Conservation (phyloP, 108 stramenopile genomes). For the Nitzschia sp. region DNA sequence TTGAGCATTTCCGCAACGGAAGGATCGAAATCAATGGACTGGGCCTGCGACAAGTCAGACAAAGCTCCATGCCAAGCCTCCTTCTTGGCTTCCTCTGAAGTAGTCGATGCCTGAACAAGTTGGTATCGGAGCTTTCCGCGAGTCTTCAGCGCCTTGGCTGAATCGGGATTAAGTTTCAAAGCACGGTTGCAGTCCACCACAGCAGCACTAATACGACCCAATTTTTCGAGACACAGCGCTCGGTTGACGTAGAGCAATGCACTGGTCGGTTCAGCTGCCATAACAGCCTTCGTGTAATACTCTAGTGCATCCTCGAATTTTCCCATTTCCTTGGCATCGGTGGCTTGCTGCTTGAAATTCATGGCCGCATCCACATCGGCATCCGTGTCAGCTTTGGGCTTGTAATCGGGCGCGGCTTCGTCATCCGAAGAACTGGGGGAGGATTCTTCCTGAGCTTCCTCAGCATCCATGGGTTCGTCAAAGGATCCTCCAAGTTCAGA, state of each 20-base stretch:
- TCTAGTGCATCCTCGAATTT: conserved; percentile 64
- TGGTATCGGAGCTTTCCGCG: conserved; percentile 56
- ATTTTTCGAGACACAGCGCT: conserved; percentile 63
- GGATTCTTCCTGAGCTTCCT: neutral
- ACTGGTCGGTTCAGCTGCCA: conserved; percentile 66
- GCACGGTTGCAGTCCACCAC: conserved; percentile 77
- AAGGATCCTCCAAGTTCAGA: neutral
- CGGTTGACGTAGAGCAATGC: conserved; percentile 82
- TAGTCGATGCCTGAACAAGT: neutral
- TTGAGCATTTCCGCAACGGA: conserved; percentile 73
- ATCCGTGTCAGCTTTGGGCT: conserved; percentile 20
- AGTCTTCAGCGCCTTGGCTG: conserved; percentile 75
- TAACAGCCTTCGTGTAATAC: conserved; percentile 66
- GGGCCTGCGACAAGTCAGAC: conserved; percentile 48
- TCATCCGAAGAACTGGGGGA: neutral
- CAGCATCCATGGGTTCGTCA: neutral
- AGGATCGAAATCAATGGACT: conserved; percentile 86
- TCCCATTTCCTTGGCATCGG: conserved; percentile 58
- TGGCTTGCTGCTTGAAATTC: conserved; percentile 63
- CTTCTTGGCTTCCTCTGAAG: conserved; percentile 31
- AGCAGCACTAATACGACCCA: conserved; percentile 62
- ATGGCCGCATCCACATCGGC: conserved; percentile 67
- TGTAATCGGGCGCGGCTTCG: neutral
- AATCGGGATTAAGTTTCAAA: conserved; percentile 79
- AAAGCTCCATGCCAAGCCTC: conserved; percentile 55